Evolutionary conservation across 768 basidiomycete species (phyloP).

Genomic region (Cytidiella melzeri): DNA sequence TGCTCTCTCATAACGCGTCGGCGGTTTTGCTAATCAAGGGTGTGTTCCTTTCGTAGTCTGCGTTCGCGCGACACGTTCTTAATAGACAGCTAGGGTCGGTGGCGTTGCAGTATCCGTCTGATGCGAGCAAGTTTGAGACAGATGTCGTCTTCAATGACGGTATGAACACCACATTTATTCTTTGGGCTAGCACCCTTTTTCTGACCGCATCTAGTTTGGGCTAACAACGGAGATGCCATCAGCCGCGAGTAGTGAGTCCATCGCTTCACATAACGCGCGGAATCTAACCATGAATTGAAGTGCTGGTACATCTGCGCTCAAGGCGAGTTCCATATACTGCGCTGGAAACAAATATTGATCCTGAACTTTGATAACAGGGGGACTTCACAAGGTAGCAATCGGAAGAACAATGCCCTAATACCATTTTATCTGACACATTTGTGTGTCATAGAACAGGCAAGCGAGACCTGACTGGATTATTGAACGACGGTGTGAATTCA

Average conservation of each 20-base stretch:
- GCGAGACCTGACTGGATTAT: slow-evolving; percentile 83
- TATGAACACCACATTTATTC: slow-evolving; percentile 23
- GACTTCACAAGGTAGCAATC: slow-evolving; percentile 72
- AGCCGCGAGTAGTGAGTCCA: slow-evolving; percentile 72
- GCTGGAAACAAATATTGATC: too few relatives aligned
- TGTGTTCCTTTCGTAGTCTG: slow-evolving; percentile 50
- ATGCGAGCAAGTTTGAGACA: slow-evolving; percentile 48
- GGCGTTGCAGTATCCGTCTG: slow-evolving; percentile 54
- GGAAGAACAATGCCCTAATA: not conserved
- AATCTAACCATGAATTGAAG: slow-evolving; percentile 31
- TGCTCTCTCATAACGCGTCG: not conserved
- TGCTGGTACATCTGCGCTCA: slow-evolving; percentile 93
- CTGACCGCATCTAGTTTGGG: slow-evolving; percentile 63
- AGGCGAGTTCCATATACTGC: slow-evolving; percentile 51
- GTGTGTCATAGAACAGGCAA: slow-evolving; percentile 73
- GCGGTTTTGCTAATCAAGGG: not conserved
- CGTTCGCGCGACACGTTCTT: slow-evolving; percentile 82
- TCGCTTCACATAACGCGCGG: not conserved
- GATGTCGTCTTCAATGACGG: slow-evolving; percentile 80
- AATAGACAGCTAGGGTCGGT: slow-evolving; percentile 68
- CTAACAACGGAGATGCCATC: slow-evolving; percentile 96
- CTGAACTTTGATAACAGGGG: slow-evolving; percentile 41
- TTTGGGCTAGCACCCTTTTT: not conserved
- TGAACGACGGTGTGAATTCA: slow-evolving; percentile 95
- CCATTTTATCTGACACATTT: slow-evolving; percentile 2